phyloP scores from a whole-genome alignment of 2,329 filamentous ascomycete genomes.

The Trichoderma atroviride region DNA sequence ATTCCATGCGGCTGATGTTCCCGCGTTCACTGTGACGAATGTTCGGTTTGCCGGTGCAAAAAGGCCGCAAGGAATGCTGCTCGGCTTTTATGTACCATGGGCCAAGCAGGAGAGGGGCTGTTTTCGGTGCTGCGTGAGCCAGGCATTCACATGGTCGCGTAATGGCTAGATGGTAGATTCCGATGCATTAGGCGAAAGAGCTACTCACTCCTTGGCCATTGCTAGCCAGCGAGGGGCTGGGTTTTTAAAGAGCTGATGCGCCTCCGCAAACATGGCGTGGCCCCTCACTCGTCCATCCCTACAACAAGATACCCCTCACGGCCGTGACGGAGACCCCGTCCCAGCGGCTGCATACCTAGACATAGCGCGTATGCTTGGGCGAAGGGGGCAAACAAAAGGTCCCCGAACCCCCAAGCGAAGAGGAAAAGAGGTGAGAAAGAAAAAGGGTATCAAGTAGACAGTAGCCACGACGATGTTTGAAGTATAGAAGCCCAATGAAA shows the following conservation, averaged over 20 bases:
- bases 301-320: conserved; percentile 14
- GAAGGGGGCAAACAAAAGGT: neutral
- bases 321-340: conserved; percentile 12
- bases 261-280: conserved; percentile 22
- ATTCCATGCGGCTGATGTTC: conserved; percentile 5
- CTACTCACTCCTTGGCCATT: conserved; percentile 2
- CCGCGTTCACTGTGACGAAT: conserved; percentile 4
- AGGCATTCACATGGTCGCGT: neutral
- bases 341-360: conserved; percentile 15
- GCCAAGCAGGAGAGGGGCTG: neutral
- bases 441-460: neutral
- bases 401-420: neutral
- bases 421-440: neutral
- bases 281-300: conserved; percentile 21
- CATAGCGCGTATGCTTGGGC: conserved; percentile 8
- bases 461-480: neutral
- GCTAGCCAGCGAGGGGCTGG: conserved; percentile 14
- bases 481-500: neutral
- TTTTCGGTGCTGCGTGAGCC: conserved; percentile 1
- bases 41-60: conserved; percentile 1
- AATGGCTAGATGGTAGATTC: conserved; percentile 14
- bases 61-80: conserved; percentile 11
- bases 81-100: conserved; percentile 2
- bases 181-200: conserved; percentile 15
- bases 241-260: conserved; percentile 14